Percentiles rank a stretch among this genome's conserved stretches.
Conservation (phyloP, 2,329 filamentous ascomycete species). For the Trichophyton benhamiae region DNA sequence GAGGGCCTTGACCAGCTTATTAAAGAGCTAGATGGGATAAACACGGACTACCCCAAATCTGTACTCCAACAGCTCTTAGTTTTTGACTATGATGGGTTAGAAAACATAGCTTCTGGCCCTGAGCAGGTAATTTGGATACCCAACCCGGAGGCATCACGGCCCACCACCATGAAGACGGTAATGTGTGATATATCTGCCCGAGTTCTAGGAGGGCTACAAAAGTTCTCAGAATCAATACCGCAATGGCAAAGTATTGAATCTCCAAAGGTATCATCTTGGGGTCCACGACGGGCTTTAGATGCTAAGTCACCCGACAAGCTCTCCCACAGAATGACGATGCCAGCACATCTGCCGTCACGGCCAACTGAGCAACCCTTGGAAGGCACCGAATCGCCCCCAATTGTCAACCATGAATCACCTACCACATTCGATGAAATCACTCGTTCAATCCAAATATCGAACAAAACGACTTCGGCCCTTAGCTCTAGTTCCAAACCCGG, state of each 20-base stretch:
- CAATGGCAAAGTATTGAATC: constrained; percentile 65
- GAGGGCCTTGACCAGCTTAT: constrained; percentile 29
- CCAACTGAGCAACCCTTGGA: constrained; percentile 24
- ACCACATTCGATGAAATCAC: constrained; percentile 45
- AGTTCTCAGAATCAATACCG: constrained; percentile 60
- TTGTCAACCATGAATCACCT: constrained; percentile 31
- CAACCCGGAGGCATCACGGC: constrained; percentile 52
- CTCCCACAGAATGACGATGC: constrained; percentile 69
- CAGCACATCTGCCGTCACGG: constrained; percentile 43
- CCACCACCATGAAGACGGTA: constrained; percentile 68
- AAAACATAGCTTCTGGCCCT: constrained; percentile 42
- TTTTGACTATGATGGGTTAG: constrained; percentile 56
- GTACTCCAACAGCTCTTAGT: constrained; percentile 67
- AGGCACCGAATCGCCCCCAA: constrained; percentile 28
- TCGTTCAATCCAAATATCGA: constrained; percentile 30
- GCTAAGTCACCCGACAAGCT: constrained; percentile 43
- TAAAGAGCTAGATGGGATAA: constrained; percentile 57
- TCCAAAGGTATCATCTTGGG: constrained; percentile 43
- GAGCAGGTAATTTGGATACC: constrained; percentile 63
- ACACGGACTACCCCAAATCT: constrained; percentile 61
- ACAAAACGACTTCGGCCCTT: constrained; percentile 28
- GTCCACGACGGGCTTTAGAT: constrained; percentile 40
- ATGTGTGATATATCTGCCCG: constrained; percentile 68
- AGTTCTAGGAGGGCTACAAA: constrained; percentile 62
- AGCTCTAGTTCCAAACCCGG: constrained; percentile 27